Evolutionary conservation across 208 protist species (phyloP).

Genomic region (Leishmania tropica): DNA sequence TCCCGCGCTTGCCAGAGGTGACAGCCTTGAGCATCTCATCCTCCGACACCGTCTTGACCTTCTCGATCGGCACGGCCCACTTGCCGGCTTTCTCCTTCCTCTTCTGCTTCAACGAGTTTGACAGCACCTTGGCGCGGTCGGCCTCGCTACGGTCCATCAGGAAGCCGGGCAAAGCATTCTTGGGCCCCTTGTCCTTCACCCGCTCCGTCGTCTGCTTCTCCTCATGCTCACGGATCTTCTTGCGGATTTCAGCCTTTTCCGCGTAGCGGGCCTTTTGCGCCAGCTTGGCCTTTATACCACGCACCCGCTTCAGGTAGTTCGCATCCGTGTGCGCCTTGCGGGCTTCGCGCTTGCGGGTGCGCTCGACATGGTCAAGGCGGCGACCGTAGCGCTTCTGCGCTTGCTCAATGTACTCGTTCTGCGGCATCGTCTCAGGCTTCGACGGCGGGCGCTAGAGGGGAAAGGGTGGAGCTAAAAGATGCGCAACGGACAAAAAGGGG

Average conservation of each 20-base stretch:
- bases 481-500: background rate
- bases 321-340: constrained; percentile 95
- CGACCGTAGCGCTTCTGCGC: constrained; percentile 98
- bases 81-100: constrained; percentile 99
- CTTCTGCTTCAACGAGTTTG: constrained; percentile 99
- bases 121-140: constrained; percentile 98
- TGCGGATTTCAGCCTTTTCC: constrained; percentile 99
- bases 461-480: background rate
- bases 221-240: constrained; percentile 99
- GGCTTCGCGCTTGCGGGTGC: constrained; percentile 98
- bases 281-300: constrained; percentile 99
- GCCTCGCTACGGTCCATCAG: constrained; percentile 98
- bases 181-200: constrained; percentile 94
- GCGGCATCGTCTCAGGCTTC: constrained; percentile 88
- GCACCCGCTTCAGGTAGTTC: constrained; percentile 94
- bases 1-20: constrained; percentile 93
- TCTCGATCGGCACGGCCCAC: constrained; percentile 99
- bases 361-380: constrained; percentile 98
- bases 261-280: constrained; percentile 97
- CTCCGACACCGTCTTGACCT: constrained; percentile 98
- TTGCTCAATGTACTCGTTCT: constrained; percentile 99
- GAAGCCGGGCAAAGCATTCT: constrained; percentile 99
- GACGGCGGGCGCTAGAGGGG: constrained; percentile 11
- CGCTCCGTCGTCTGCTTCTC: constrained; percentile 93
- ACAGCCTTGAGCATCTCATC: constrained; percentile 99